phyloP scores from a whole-genome alignment of 2,329 filamentous ascomycete genomes.

The Clonostachys rhizophaga region DNA sequence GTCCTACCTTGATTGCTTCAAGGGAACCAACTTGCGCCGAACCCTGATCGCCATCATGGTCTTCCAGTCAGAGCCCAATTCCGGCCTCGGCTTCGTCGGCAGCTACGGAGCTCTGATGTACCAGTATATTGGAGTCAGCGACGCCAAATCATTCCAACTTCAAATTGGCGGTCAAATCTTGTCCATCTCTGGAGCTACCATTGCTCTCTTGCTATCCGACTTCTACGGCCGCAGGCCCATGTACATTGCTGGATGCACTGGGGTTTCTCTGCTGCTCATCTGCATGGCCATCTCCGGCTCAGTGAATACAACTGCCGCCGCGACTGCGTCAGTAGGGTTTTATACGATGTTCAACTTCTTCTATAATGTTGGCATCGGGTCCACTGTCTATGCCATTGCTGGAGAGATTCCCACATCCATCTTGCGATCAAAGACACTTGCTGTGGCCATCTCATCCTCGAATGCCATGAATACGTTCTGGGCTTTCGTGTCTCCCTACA shows the following conservation, averaged over 20 bases:
- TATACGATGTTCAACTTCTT: conserved; percentile 10
- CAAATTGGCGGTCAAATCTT: conserved; percentile 19
- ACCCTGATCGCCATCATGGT: conserved; percentile 31
- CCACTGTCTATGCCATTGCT: conserved; percentile 14
- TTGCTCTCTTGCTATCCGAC: conserved; percentile 16
- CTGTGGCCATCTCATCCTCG: conserved; percentile 7
- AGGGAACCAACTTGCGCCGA: conserved; percentile 27
- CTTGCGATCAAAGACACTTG: conserved; percentile 12
- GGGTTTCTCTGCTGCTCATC: conserved; percentile 11
- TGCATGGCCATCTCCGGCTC: conserved; percentile 20
- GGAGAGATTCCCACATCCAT: conserved; percentile 12
- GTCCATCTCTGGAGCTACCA: conserved; percentile 17
- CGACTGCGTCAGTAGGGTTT: conserved; percentile 11
- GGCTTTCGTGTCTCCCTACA: conserved; percentile 6
- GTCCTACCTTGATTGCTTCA: conserved; percentile 34
- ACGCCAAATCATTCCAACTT: conserved; percentile 16
- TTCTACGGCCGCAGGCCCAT: conserved; percentile 19
- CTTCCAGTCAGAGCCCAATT: conserved; percentile 11
- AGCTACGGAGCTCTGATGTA: conserved; percentile 12
- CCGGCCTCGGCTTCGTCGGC: conserved; percentile 10
- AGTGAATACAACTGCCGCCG: conserved; percentile 11
- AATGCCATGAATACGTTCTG: conserved; percentile 7
- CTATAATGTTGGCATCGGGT: conserved; percentile 9
- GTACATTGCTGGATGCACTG: conserved; percentile 15
- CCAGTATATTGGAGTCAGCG: conserved; percentile 16